phyloP scores from a whole-genome alignment of 768 basidiomycete species.

The Amanita jacksonii region DNA sequence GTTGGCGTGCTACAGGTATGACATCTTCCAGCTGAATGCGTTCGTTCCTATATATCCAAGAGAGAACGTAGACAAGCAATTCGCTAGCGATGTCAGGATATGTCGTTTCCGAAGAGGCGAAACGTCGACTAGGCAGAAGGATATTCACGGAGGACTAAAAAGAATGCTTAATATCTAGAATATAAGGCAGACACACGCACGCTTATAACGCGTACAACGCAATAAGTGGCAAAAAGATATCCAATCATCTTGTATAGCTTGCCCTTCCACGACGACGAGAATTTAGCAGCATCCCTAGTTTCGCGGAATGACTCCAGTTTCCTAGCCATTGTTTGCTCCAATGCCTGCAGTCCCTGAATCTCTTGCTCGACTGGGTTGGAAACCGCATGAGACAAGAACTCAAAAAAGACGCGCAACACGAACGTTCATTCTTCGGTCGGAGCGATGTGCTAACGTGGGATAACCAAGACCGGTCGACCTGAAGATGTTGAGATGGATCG shows the following conservation, averaged over 20 bases:
- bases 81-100: slow-evolving; percentile 34
- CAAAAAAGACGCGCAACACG: slow-evolving; percentile 26
- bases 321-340: slow-evolving; percentile 58
- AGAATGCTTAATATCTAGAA: neutral
- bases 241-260: slow-evolving; percentile 36
- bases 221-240: slow-evolving; percentile 56
- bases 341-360: slow-evolving; percentile 51
- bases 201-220: slow-evolving; percentile 48
- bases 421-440: slow-evolving; percentile 15
- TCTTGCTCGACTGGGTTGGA: slow-evolving; percentile 44
- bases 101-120: slow-evolving; percentile 21
- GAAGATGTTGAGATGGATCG: neutral
- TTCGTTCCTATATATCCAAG: slow-evolving; percentile 14
- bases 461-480: slow-evolving; percentile 33
- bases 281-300: slow-evolving; percentile 39
- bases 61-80: slow-evolving; percentile 23
- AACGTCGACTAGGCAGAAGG: slow-evolving; percentile 28
- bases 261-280: slow-evolving; percentile 46
- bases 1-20: slow-evolving; percentile 34
- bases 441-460: slow-evolving; percentile 41
- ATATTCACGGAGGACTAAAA: slow-evolving; percentile 40
- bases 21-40: slow-evolving; percentile 24
- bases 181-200: slow-evolving; percentile 37
- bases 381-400: neutral
- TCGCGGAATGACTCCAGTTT: slow-evolving; percentile 43